Conservation (phyloP, 371 early-diverging fungal genomes). For the Mucor saturninus region DNA sequence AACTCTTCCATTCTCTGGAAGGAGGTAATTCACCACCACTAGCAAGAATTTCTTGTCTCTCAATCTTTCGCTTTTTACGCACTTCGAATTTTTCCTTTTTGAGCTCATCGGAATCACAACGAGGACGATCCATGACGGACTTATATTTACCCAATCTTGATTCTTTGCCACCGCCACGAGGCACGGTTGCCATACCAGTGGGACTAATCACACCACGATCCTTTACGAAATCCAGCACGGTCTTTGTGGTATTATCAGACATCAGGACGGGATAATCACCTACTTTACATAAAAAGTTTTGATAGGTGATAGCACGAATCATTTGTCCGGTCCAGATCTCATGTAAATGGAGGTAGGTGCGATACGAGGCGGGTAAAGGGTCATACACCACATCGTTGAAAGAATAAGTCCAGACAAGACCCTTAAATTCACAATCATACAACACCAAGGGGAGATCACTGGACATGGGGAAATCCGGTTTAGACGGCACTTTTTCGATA, state of each 20-base stretch:
- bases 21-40: no score
- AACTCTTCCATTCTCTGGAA: no score
- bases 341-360: constrained; percentile 52
- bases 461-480: constrained; percentile 68
- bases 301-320: constrained; percentile 52
- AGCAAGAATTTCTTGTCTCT: constrained; percentile 11
- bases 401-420: constrained; percentile 57
- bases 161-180: constrained; percentile 46
- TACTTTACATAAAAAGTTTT: constrained; percentile 30
- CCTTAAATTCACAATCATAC: constrained; percentile 85
- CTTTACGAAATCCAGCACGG: constrained; percentile 19
- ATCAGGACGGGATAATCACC: constrained; percentile 24
- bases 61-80: constrained; percentile 43
- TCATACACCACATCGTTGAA: constrained; percentile 13
- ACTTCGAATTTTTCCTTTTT: constrained; percentile 49
- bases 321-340: constrained; percentile 59
- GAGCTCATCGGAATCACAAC: constrained; percentile 50
- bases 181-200: constrained; percentile 24
- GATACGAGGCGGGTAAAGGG: constrained; percentile 37
- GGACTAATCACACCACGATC: constrained; percentile 1
- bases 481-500: constrained; percentile 34
- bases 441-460: constrained; percentile 86
- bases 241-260: constrained; percentile 19
- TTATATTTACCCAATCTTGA: constrained; percentile 33
- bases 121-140: constrained; percentile 34